A percentile compares a stretch with the other conserved stretches of the same genome.
Conservation (phyloP, 768 basidiomycete species). For the Suillus spraguei region DNA sequence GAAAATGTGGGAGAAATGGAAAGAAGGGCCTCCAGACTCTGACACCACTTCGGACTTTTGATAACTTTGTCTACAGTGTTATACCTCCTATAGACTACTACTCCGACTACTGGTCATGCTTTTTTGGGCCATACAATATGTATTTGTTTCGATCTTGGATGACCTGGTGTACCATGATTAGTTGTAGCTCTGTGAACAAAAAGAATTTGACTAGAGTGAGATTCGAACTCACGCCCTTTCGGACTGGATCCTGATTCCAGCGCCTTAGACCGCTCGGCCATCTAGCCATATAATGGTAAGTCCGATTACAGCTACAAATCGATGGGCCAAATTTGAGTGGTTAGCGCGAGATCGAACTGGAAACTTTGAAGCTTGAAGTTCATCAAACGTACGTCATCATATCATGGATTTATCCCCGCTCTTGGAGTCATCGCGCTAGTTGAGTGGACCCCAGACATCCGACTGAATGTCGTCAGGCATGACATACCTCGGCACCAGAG, state of each 20-base stretch:
- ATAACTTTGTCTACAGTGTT: conserved; percentile 4
- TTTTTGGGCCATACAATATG: background rate
- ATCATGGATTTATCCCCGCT: no score
- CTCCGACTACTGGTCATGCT: conserved; percentile 1
- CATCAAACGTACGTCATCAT: no score
- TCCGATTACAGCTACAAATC: no score
- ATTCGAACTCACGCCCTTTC: conserved; percentile 24
- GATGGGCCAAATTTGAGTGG: no score
- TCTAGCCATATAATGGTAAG: conserved; percentile 28
- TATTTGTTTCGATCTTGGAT: background rate
- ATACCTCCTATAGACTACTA: conserved; percentile 10
- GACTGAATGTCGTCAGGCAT: no score
- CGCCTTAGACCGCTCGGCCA: conserved; percentile 66
- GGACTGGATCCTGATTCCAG: conserved; percentile 52
- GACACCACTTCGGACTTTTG: conserved; percentile 13
- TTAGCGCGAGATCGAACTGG: no score
- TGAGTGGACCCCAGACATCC: no score
- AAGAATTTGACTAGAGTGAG: conserved; percentile 12
- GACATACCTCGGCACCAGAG: no score
- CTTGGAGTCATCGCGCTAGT: no score
- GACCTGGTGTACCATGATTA: background rate
- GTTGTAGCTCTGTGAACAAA: background rate
- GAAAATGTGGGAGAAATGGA: conserved; percentile 42
- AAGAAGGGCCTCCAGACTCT: conserved; percentile 24
- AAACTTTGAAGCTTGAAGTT: no score